Evolutionary conservation across 192 early-diverging fungal species (phyloP).

Genomic region (Rhizoclosmatium sp.): DNA sequence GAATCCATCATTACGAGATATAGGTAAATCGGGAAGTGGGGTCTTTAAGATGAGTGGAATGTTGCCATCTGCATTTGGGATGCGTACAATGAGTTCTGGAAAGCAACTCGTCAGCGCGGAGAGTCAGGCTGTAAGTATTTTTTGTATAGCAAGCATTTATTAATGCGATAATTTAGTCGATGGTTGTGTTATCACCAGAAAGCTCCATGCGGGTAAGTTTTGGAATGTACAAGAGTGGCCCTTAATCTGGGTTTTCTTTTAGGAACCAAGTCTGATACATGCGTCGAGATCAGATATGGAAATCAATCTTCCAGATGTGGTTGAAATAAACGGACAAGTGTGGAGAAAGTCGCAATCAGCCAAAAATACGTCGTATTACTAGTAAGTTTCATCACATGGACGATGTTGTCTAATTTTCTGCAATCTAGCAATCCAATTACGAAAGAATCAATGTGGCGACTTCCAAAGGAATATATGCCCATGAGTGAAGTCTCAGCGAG

Average conservation of each 20-base stretch:
- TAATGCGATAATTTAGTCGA: too few relatives aligned
- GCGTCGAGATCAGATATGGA: background rate
- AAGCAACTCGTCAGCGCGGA: too few relatives aligned
- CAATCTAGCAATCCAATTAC: slow-evolving; percentile 45
- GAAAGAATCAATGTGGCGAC: slow-evolving; percentile 56
- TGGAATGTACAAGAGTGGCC: background rate
- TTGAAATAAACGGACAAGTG: slow-evolving; percentile 54
- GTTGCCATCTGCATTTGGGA: background rate
- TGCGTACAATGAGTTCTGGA: background rate
- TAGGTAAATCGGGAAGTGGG: slow-evolving; percentile 16
- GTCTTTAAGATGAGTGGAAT: slow-evolving; percentile 21
- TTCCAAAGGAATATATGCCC: slow-evolving; percentile 47
- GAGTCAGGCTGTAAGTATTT: too few relatives aligned
- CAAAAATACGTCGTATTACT: slow-evolving; percentile 56
- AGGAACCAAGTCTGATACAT: background rate
- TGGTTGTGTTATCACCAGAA: too few relatives aligned
- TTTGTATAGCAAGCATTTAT: too few relatives aligned
- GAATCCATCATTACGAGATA: slow-evolving; percentile 3
- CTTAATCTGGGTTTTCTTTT: background rate
- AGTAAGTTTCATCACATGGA: slow-evolving; percentile 42
- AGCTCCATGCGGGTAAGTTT: too few relatives aligned
- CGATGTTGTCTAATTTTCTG: background rate
- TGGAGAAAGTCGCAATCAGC: slow-evolving; percentile 57
- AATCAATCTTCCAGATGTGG: slow-evolving; percentile 52
- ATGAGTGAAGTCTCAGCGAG: slow-evolving; percentile 22